Conservation (phyloP, 192 early-diverging fungal species). For the Funneliformis geosporum region DNA sequence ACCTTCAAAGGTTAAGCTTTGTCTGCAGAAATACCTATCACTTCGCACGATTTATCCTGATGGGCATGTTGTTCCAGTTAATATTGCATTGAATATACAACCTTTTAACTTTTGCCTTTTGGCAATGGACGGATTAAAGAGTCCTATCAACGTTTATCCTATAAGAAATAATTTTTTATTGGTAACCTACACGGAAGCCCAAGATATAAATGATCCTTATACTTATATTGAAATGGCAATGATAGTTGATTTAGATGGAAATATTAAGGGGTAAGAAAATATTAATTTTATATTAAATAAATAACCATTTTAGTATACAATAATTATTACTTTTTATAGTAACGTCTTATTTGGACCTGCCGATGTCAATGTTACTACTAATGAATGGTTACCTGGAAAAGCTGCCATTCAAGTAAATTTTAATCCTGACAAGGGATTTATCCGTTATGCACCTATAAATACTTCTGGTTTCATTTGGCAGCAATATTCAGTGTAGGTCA, state of each 20-base stretch:
- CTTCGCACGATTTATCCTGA: background rate
- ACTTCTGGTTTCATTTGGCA: background rate
- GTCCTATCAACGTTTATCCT: background rate
- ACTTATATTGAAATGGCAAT: background rate
- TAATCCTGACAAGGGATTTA: background rate
- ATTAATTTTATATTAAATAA: background rate
- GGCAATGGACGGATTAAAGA: too few relatives aligned
- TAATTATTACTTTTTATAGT: background rate
- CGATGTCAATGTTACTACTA: background rate
- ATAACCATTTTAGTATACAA: background rate
- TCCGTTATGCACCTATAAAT: background rate
- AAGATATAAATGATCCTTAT: background rate
- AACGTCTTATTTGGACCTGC: background rate
- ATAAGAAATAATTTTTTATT: background rate
- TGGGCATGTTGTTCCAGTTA: background rate
- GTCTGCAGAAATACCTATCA: background rate
- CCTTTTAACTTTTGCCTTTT: background rate
- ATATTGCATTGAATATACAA: background rate
- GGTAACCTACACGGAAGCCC: background rate
- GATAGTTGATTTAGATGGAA: background rate
- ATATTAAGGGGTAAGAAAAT: background rate
- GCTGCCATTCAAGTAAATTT: background rate
- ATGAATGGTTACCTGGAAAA: background rate
- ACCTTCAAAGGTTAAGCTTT: background rate
- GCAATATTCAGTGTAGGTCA: background rate